Evolutionary conservation across 2,329 filamentous ascomycete species (phyloP).

Genomic region (Colletotrichum horii): DNA sequence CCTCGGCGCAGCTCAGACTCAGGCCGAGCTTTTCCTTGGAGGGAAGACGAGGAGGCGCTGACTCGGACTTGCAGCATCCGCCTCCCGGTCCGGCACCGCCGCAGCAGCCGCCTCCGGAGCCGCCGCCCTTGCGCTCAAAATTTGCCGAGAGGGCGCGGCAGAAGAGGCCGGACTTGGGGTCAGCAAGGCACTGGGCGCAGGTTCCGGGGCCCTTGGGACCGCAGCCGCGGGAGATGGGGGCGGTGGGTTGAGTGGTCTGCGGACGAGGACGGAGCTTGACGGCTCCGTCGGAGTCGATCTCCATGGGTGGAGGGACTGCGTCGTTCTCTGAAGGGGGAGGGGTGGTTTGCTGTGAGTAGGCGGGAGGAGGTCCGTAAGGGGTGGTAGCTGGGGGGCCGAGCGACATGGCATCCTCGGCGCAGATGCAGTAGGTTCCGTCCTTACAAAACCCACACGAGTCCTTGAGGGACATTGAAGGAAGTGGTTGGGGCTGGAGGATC

Average conservation of each 20-base stretch:
- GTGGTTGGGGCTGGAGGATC: constrained; percentile 24
- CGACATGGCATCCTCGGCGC: constrained; percentile 64
- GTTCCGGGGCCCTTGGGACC: constrained; percentile 77
- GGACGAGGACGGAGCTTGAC: constrained; percentile 59
- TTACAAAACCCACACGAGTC: constrained; percentile 85
- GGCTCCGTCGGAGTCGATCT: constrained; percentile 64
- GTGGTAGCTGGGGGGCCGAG: constrained; percentile 6
- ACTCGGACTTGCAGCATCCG: constrained; percentile 68
- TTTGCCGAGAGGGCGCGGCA: constrained; percentile 80
- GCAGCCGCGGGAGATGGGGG: constrained; percentile 45
- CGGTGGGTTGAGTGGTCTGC: constrained; percentile 33
- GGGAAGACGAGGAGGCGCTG: constrained; percentile 29
- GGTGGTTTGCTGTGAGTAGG: constrained; percentile 45
- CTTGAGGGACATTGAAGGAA: constrained; percentile 44
- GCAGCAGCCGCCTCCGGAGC: constrained; percentile 54
- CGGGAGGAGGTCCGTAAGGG: constrained; percentile 26
- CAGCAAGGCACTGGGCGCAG: constrained; percentile 77
- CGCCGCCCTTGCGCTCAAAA: constrained; percentile 48
- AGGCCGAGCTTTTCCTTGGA: constrained; percentile 46
- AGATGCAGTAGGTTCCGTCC: constrained; percentile 82
- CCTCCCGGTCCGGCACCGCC: constrained; percentile 63
- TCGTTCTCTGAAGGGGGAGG: constrained; percentile 68
- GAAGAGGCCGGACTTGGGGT: constrained; percentile 82
- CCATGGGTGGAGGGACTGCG: constrained; percentile 56
- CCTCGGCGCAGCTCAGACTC: constrained; percentile 75